A percentile compares a stretch with the other conserved stretches of the same genome.
Evolutionary conservation across 306 rosid species (phyloP).

Genomic region (Medicago lupulina): DNA sequence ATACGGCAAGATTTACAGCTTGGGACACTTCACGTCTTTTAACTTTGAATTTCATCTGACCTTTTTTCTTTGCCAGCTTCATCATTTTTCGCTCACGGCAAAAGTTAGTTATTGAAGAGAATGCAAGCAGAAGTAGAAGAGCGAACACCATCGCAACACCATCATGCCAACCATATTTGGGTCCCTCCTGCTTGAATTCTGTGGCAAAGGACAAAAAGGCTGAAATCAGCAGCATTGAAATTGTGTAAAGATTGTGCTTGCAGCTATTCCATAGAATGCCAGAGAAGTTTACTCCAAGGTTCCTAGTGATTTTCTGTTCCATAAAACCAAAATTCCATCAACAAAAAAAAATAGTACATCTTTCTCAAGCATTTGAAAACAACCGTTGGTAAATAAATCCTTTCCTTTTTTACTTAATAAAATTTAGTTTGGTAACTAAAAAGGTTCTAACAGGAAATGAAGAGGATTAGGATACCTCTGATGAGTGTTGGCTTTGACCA

Average conservation of each 20-base stretch:
- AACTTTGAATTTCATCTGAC: background rate
- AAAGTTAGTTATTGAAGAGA: too few species aligned
- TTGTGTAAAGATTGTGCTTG: slow-evolving; percentile 42
- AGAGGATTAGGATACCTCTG: slow-evolving; percentile 48
- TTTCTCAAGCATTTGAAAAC: background rate
- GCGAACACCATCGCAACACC: background rate
- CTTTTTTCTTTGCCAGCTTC: too few species aligned
- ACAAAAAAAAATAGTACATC: slow-evolving; percentile 13
- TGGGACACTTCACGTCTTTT: too few species aligned
- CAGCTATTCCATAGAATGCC: slow-evolving; percentile 38
- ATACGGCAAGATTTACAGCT: too few species aligned
- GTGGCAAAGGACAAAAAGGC: slow-evolving; percentile 50
- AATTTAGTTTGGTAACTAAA: background rate
- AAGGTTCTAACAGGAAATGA: background rate
- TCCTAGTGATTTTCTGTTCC: slow-evolving; percentile 3
- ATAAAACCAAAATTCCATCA: slow-evolving; percentile 28
- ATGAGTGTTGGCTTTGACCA: slow-evolving; percentile 11
- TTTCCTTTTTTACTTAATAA: background rate
- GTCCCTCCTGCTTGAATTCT: too few species aligned
- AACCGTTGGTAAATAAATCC: background rate
- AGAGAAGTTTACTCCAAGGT: slow-evolving; percentile 38
- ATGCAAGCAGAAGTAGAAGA: too few species aligned
- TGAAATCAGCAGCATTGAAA: slow-evolving; percentile 47
- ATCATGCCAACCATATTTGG: slow-evolving; percentile 52
- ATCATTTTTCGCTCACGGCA: too few species aligned